Evolutionary conservation across 164 flowering plant species (phyloP).

Genomic region (Stephania cephalantha): DNA sequence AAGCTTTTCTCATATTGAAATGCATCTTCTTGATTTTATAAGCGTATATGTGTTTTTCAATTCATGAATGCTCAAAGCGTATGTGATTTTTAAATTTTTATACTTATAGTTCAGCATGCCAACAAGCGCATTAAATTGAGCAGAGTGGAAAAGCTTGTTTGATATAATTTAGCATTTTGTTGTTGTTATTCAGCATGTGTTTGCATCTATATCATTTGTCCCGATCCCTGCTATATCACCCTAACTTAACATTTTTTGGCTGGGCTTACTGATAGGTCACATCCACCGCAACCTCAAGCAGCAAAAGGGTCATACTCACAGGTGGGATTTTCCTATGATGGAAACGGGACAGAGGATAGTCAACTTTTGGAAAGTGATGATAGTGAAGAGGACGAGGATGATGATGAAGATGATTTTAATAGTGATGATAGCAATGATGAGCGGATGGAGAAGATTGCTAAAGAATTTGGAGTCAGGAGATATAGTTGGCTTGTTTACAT

Average conservation of each 20-base stretch:
- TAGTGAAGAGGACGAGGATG: slow-evolving; percentile 23
- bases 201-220: background rate
- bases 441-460: slow-evolving; percentile 89
- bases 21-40: background rate
- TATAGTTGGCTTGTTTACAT: slow-evolving; percentile 95
- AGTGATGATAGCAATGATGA: slow-evolving; percentile 98
- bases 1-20: slow-evolving; percentile 3
- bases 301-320: slow-evolving; percentile 93
- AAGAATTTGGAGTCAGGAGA: slow-evolving; percentile 92
- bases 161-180: too few species aligned
- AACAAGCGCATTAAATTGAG: too few species aligned
- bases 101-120: too few species aligned
- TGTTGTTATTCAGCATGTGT: too few species aligned
- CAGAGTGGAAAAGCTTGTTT: too few species aligned
- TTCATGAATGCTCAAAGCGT: background rate
- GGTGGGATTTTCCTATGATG: slow-evolving; percentile 94
- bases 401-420: slow-evolving; percentile 73
- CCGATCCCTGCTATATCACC: background rate
- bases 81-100: background rate
- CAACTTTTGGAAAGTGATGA: slow-evolving; percentile 56
- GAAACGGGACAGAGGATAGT: slow-evolving; percentile 60
- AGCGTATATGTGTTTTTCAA: background rate
- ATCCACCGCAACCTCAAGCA: slow-evolving; percentile 51
- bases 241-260: slow-evolving; percentile 3
- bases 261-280: slow-evolving; percentile 34